phyloP scores from a whole-genome alignment of 2,329 filamentous ascomycete genomes.

The Aspergillus melleus region DNA sequence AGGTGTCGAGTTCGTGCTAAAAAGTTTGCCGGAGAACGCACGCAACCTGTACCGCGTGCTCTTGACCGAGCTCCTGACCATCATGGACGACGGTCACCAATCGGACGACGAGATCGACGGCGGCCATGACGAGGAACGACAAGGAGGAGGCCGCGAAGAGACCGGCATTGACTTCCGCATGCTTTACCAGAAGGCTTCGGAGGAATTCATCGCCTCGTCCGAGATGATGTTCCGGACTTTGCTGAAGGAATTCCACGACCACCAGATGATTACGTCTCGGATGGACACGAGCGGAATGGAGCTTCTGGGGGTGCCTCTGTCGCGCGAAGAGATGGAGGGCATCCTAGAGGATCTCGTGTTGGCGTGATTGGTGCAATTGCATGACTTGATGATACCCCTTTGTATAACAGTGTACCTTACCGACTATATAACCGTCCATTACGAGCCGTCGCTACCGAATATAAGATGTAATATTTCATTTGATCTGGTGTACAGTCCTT shows the following conservation, averaged over 20 bases:
- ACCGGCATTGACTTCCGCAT: constrained; percentile 83
- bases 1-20: constrained; percentile 86
- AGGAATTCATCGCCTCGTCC: constrained; percentile 95
- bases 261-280: constrained; percentile 91
- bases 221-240: constrained; percentile 94
- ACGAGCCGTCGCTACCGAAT: not conserved
- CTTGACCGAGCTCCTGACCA: constrained; percentile 77
- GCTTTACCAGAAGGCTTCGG: constrained; percentile 90
- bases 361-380: constrained; percentile 22
- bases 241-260: constrained; percentile 96
- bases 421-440: not conserved
- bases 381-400: constrained; percentile 37
- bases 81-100: constrained; percentile 55
- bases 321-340: constrained; percentile 82
- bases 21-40: constrained; percentile 88
- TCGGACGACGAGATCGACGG: constrained; percentile 52
- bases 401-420: constrained; percentile 17
- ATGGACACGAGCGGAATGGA: constrained; percentile 86
- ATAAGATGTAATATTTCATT: not conserved
- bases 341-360: constrained; percentile 74
- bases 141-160: constrained; percentile 33
- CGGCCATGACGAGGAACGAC: constrained; percentile 24
- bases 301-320: constrained; percentile 79
- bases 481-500: not conserved
- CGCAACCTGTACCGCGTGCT: constrained; percentile 82